A percentile compares a stretch with the other conserved stretches of the same genome.
These are phyloP conservation scores for Claviceps lovelessii DNA, from an alignment of 2,329 filamentous ascomycete genomes.

Conservation along the genomic window DNA sequence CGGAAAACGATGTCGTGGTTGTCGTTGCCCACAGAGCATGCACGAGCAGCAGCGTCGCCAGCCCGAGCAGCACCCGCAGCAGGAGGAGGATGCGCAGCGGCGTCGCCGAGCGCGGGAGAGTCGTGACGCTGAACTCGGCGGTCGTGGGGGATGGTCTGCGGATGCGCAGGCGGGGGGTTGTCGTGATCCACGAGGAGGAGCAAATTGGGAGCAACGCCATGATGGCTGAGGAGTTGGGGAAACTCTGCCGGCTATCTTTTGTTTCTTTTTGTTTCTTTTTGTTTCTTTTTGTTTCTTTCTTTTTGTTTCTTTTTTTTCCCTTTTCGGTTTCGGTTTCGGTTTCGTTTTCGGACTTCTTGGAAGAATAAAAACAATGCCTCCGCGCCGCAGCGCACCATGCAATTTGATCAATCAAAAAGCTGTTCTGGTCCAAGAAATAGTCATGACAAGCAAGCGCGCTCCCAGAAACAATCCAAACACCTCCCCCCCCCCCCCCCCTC, in stretches of 20 bases:
- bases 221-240: background rate
- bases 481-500: background rate
- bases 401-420: background rate
- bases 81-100: slow-evolving; percentile 27
- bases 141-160: slow-evolving; percentile 71
- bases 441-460: background rate
- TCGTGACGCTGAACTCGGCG: slow-evolving; percentile 85
- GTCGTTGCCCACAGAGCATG: slow-evolving; percentile 31
- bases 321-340: too few relatives aligned
- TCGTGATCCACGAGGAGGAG: slow-evolving; percentile 38
- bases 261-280: background rate
- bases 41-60: slow-evolving; percentile 31
- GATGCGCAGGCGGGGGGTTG: slow-evolving; percentile 43
- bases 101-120: slow-evolving; percentile 43
- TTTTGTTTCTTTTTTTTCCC: too few relatives aligned
- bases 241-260: background rate
- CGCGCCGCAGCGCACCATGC: background rate
- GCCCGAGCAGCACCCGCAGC: slow-evolving; percentile 27
- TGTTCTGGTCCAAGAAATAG: background rate
- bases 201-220: slow-evolving; percentile 31
- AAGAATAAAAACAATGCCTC: too few relatives aligned
- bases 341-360: too few relatives aligned
- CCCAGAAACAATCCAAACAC: too few relatives aligned
- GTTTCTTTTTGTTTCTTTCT: background rate
- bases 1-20: background rate